Evolutionary conservation across 192 early-diverging fungal genomes (phyloP), one percentile per base, ranked within the genome.

Genomic region (Helicostylum pulchrum): DNA sequence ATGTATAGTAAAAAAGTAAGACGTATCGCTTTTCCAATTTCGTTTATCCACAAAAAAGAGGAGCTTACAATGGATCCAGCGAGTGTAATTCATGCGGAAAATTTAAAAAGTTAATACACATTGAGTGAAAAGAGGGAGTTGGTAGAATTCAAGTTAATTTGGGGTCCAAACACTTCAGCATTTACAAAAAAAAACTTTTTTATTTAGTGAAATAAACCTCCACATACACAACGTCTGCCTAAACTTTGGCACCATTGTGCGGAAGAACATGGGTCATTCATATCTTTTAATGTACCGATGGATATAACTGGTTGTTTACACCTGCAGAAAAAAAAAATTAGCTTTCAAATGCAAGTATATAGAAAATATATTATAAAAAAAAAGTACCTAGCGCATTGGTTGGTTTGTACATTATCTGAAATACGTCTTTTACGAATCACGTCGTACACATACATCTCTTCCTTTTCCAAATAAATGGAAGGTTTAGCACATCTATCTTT

Each of bases 241-340:
- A 68, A 11, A 56, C 45, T 56, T 19, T 68, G 60, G 3, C 62
- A 61, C 67, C 67, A 68, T 15, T 51, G 59, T 15, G 67, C 61
- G 17, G 20, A 61, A 44, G 61, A 47, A 21, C 32, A 34, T 23
- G 50, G 43, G 34, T 48, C 31, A 15, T 52, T 11, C 0, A 7
- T 20, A n/a, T 45, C 43, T 21, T 42, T 20, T 0, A 23, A n/a
- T 32, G 52, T 11, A 34, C 34, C 31, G 1, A 53, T 23, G 8
- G 60, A 42, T 19, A 67, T 11, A 19, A 30, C 61, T 14, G 46
- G 43, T 46, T 62, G 60, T 39, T 68, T 52, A 45, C 67, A 68
- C 39, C 67, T 68, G 26, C 1, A 34, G 21, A 11, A 31, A 43
- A 14, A 36, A 3, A 36, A 3, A 14, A 31, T 43, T 12, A 7